phyloP scores from a whole-genome alignment of 148 eudicot species.

The Chenopodium album region DNA sequence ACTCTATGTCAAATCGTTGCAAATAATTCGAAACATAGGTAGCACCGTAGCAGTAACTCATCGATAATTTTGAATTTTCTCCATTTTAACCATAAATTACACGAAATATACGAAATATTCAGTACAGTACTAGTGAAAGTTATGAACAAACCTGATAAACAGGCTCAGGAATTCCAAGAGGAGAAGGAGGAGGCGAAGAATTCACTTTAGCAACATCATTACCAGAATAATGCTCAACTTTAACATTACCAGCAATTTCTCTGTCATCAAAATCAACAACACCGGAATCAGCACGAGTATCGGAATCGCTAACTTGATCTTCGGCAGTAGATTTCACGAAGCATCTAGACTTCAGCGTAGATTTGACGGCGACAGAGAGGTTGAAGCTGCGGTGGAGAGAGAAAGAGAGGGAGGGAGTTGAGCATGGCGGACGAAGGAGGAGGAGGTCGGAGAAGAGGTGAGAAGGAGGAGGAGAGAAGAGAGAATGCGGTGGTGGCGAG shows the following conservation, averaged over 20 bases:
- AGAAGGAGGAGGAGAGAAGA: constrained; percentile 12
- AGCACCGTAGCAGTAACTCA: too few species aligned
- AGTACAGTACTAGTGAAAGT: not conserved
- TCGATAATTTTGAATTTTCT: too few species aligned
- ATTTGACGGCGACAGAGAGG: constrained; percentile 1
- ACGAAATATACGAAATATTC: not conserved
- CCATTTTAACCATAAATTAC: too few species aligned
- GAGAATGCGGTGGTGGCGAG: not conserved
- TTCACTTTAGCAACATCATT: constrained; percentile 26
- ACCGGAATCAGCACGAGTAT: constrained; percentile 2
- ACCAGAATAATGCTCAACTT: constrained; percentile 16
- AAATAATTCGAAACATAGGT: too few species aligned
- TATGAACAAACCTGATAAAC: constrained; percentile 64
- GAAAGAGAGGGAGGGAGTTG: not conserved
- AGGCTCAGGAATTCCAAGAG: constrained; percentile 85
- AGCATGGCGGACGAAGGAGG: constrained; percentile 24
- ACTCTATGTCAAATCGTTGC: too few species aligned
- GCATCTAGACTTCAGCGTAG: constrained; percentile 28
- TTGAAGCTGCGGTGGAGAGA: constrained; percentile 18
- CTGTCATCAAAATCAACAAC: constrained; percentile 31
- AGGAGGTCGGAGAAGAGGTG: constrained; percentile 24
- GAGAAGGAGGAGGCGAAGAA: constrained; percentile 27
- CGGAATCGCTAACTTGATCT: constrained; percentile 39
- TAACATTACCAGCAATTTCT: constrained; percentile 12
- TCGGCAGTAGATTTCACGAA: constrained; percentile 46